Conservation (phyloP, 768 basidiomycete genomes). For the Pulveroboletus sp. region DNA sequence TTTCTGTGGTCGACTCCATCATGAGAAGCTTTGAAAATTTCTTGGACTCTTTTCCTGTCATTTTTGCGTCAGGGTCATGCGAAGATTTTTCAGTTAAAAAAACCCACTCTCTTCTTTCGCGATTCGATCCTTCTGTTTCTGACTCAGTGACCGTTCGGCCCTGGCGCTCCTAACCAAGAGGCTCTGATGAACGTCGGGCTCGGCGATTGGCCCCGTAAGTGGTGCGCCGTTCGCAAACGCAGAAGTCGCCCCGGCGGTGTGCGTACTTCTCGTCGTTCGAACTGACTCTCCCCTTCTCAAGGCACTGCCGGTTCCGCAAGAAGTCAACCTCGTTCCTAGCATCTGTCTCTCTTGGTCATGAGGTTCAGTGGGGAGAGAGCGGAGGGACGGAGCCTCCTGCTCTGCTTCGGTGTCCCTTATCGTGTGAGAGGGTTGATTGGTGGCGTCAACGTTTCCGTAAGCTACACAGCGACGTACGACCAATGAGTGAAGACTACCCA, state of each 20-base stretch:
- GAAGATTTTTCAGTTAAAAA: not conserved
- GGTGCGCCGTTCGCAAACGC: conserved; percentile 54
- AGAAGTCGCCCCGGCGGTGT: conserved; percentile 9
- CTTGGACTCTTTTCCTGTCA: conserved; percentile 52
- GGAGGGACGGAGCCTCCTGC: conserved; percentile 14
- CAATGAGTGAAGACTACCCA: not conserved
- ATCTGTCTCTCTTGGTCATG: conserved; percentile 2
- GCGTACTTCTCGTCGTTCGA: conserved; percentile 20
- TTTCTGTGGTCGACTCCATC: conserved; percentile 64
- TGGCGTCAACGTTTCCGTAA: not conserved
- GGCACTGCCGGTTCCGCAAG: not conserved
- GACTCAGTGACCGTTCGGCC: conserved; percentile 45
- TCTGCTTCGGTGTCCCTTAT: not conserved
- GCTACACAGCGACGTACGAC: not conserved
- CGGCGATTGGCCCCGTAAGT: conserved; percentile 44
- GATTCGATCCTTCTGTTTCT: conserved; percentile 50
- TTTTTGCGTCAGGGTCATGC: not conserved
- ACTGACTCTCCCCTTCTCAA: conserved; percentile 20
- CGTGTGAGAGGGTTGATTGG: not conserved
- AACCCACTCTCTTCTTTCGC: conserved; percentile 47
- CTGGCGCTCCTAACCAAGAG: conserved; percentile 38
- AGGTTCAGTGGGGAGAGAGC: conserved; percentile 21
- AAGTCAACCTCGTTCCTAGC: not conserved
- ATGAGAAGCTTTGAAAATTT: conserved; percentile 66
- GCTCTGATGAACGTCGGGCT: conserved; percentile 38